phyloP scores from a whole-genome alignment of 1,284 basidiomycete genomes.

The Apiotrichum veenhuisii region DNA sequence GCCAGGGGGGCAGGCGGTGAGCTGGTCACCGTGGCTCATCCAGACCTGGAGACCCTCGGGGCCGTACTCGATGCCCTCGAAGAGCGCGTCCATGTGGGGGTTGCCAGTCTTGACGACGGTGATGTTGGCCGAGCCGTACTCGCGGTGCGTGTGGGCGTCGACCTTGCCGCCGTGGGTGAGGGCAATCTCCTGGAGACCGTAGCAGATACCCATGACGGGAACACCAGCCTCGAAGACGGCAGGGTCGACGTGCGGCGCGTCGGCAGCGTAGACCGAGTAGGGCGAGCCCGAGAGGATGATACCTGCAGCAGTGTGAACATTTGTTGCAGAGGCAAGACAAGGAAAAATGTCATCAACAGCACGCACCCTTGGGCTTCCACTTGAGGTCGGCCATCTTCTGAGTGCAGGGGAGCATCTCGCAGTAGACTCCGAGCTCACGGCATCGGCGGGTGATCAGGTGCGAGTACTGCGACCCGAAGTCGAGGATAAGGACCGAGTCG shows the following conservation, averaged over 20 bases:
- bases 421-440: conserved; percentile 94
- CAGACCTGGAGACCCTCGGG: conserved; percentile 78
- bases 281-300: conserved; percentile 98
- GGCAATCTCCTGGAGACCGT: conserved; percentile 96
- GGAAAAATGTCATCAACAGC: not conserved
- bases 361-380: conserved; percentile 89
- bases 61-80: conserved; percentile 66
- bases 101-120: conserved; percentile 66
- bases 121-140: conserved; percentile 89
- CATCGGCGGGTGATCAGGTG: conserved; percentile 97
- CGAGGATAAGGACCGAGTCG: conserved; percentile 93
- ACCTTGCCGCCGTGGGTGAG: conserved; percentile 85
- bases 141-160: conserved; percentile 81
- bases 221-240: conserved; percentile 88
- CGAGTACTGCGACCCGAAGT: conserved; percentile 98
- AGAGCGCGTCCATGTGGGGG: conserved; percentile 68
- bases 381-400: conserved; percentile 82
- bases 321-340: not conserved
- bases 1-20: conserved; percentile 72
- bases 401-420: conserved; percentile 97
- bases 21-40: conserved; percentile 99
- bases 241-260: conserved; percentile 91
- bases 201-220: conserved; percentile 95
- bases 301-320: conserved; percentile 54
- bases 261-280: conserved; percentile 93